Evolutionary conservation across 768 basidiomycete species (phyloP), one percentile per base, ranked within the genome.

Genomic region (Auricularia cornea): DNA sequence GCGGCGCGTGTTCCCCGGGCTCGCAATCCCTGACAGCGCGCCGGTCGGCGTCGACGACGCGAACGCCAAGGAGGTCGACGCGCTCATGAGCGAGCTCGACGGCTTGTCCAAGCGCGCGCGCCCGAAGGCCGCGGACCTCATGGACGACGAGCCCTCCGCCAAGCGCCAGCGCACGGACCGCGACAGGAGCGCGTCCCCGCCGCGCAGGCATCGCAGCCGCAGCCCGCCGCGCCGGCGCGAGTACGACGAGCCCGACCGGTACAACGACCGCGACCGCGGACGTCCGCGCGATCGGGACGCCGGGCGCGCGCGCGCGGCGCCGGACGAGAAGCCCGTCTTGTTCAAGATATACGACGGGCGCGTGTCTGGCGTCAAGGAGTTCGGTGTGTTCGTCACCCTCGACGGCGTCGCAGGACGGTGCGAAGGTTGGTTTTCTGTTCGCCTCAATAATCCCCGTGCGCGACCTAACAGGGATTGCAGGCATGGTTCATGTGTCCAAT

Each of bases 401-500:
- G 95, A 99, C 66, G 96, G 96, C 31, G 77, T 98, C 57, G 76
- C 78, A 16, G 94, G 94, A 12, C 80, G 94, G 30, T 87, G 83
- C 10, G 96, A 99, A 82, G 97, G 96, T 94, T 76, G 66, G 85
- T 74, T 30, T 60, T 23, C 29, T 35, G 52, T 65, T n/a, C 10
- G 51, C 61, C 16, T 52, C 6, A 28, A 26, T 57, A 8, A 38
- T 48, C 3, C 20, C 44, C 44, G 20, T 48, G 44, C 6, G 20
- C 20, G 11, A 20, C 16, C 23, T 51, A 23, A 35, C 28, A 23
- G 51, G 48, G 60, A 29, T 59, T 23, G 33, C 61, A 98, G 96
- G 96, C n/a, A 86, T 99, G 88, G 92, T 98, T 28, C 97, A 98
- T 73, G 88, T 98, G 67, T 96, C 95, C 29, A 89, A 87, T 66